These are phyloP conservation scores for Capsicum rhomboideum DNA, from an alignment of 257 asterid species.

Conservation along the genomic window DNA sequence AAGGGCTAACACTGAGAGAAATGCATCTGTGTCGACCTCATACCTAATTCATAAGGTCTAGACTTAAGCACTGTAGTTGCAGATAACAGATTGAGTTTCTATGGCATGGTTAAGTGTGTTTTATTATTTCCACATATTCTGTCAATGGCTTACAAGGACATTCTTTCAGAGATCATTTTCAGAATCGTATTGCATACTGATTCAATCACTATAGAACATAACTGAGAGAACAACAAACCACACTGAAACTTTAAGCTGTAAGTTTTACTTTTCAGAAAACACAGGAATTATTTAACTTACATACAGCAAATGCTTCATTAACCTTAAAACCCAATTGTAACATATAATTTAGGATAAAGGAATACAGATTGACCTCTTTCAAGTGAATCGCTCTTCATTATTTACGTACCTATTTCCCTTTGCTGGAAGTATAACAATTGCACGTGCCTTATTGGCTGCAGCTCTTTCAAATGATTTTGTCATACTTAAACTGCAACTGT, in stretches of 20 bases:
- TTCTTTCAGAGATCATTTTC: not conserved
- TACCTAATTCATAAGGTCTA: conserved; percentile 37
- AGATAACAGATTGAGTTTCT: not conserved
- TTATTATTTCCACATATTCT: not conserved
- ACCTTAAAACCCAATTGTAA: not conserved
- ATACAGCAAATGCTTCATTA: not conserved
- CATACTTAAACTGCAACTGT: conserved; percentile 91
- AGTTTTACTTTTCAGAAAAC: not conserved
- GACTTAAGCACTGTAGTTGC: not conserved
- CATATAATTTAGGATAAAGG: not conserved
- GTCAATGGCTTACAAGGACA: not conserved
- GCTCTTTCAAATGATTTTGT: conserved; percentile 95
- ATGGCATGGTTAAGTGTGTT: not conserved
- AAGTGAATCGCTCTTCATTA: not conserved
- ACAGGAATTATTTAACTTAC: not conserved
- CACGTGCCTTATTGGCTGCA: conserved; percentile 93
- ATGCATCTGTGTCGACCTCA: conserved; percentile 95
- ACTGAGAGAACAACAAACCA: not conserved
- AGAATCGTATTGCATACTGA: not conserved
- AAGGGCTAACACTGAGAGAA: conserved; percentile 90
- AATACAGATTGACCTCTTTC: not conserved
- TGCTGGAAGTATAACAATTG: conserved; percentile 81
- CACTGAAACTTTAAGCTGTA: not conserved
- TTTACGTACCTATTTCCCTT: conserved; percentile 68
- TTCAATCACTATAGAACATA: not conserved